phyloP scores from a whole-genome alignment of 192 early-diverging fungal genomes.

The Gigaspora rosea region DNA sequence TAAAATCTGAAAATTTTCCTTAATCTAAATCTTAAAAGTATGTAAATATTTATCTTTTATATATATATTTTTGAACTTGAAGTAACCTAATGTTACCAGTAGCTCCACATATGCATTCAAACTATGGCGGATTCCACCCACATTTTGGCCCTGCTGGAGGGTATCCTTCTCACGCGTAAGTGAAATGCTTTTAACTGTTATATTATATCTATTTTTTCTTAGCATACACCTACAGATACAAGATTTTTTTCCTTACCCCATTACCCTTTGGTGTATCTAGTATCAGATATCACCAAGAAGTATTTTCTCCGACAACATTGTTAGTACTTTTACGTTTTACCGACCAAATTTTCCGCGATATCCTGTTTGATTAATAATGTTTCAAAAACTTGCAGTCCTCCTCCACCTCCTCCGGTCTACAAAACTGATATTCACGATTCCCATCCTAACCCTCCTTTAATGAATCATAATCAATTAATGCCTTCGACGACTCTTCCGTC shows the following conservation, averaged over 20 bases:
- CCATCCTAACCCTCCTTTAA: conserved; percentile 1
- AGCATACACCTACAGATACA: neutral
- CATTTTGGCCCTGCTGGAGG: conserved; percentile 11
- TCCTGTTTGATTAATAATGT: neutral
- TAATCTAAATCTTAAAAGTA: neutral
- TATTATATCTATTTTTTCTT: neutral
- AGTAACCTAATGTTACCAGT: conserved; percentile 18
- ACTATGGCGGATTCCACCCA: conserved; percentile 5
- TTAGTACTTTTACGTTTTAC: conserved; percentile 4
- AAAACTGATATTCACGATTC: conserved; percentile 14
- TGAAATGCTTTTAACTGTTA: neutral
- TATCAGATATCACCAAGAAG: conserved; percentile 16
- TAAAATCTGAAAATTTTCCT: neutral
- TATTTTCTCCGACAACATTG: conserved; percentile 21
- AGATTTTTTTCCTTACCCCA: neutral
- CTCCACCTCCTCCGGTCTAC: conserved; percentile 2
- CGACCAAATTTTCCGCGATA: neutral
- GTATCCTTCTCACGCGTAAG: conserved; percentile 21
- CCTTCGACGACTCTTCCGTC: conserved; percentile 14
- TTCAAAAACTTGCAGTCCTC: neutral
- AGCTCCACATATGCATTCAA: conserved; percentile 26
- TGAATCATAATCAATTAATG: conserved; percentile 32
- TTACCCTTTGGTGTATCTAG: conserved; percentile 2
- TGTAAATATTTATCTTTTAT: neutral
- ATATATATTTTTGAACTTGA: neutral